These are phyloP conservation scores for Orbilia blumenaviensis DNA, from an alignment of 2,329 filamentous ascomycete genomes.

Conservation along the genomic window DNA sequence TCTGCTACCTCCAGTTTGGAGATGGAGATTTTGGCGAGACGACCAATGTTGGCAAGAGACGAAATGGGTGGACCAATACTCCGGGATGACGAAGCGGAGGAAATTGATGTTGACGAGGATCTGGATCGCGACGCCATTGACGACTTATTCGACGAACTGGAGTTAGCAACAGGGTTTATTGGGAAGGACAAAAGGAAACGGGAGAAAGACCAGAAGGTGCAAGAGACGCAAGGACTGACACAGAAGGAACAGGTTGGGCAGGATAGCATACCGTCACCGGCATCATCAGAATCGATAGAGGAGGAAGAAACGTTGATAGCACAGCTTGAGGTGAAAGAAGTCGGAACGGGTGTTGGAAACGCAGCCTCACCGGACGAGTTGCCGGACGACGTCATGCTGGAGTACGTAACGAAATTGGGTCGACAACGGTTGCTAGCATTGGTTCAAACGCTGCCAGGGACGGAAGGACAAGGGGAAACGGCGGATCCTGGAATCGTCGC, in stretches of 20 bases:
- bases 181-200: conserved; percentile 36
- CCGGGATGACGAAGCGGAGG: conserved; percentile 46
- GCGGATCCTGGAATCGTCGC: conserved; percentile 16
- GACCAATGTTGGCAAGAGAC: conserved; percentile 30
- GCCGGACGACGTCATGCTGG: conserved; percentile 35
- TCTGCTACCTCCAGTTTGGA: conserved; percentile 35
- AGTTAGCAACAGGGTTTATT: conserved; percentile 33
- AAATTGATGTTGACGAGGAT: conserved; percentile 49
- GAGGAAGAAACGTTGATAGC: not conserved
- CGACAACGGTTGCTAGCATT: conserved; percentile 17
- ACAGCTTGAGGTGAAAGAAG: not conserved
- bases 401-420: conserved; percentile 25
- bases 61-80: conserved; percentile 43
- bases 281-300: conserved; percentile 18
- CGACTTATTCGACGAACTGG: conserved; percentile 57
- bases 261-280: conserved; percentile 32
- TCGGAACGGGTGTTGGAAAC: not conserved
- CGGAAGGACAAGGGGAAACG: not conserved
- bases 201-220: conserved; percentile 38
- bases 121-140: conserved; percentile 56
- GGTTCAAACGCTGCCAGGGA: conserved; percentile 8
- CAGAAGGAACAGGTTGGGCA: conserved; percentile 42
- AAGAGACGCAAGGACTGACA: conserved; percentile 13
- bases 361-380: conserved; percentile 23
- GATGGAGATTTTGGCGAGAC: conserved; percentile 47